These are phyloP conservation scores for Linnemannia zychae DNA, from an alignment of 192 early-diverging fungal genomes.

Conservation along the genomic window DNA sequence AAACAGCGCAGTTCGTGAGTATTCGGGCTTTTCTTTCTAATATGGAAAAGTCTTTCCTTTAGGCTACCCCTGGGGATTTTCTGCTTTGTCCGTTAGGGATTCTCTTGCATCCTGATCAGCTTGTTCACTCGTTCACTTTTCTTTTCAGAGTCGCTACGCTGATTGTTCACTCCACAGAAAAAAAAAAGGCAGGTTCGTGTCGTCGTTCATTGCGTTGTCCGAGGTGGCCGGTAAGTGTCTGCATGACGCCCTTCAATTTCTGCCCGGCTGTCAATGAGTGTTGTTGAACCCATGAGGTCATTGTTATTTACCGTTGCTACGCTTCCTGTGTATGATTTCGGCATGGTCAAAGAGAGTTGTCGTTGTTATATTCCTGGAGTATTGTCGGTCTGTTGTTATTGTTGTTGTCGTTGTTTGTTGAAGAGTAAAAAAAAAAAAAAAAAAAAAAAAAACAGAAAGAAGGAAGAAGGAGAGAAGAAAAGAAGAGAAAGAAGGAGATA, in stretches of 20 bases:
- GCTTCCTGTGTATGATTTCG: conserved; percentile 59
- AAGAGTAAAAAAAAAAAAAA: background rate
- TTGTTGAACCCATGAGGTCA: background rate
- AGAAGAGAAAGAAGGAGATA: background rate
- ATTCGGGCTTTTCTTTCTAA: background rate
- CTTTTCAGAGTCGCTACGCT: background rate
- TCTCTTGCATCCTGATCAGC: background rate
- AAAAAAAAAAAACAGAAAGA: background rate
- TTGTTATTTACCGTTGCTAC: conserved; percentile 49
- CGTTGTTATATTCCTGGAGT: background rate
- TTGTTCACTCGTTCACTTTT: background rate
- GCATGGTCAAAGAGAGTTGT: conserved; percentile 15
- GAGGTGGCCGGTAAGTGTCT: background rate
- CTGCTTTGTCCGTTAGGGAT: conserved; percentile 1
- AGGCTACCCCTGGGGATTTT: background rate
- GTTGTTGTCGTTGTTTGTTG: background rate
- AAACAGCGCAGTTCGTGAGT: background rate
- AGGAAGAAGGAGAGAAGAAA: conserved; percentile 1
- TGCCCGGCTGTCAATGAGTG: background rate
- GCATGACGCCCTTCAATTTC: background rate
- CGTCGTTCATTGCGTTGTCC: background rate
- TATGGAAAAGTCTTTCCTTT: background rate
- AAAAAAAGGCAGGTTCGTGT: background rate
- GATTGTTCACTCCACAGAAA: background rate
- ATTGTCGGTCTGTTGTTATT: background rate